Base-by-base conservation (phyloP, 2,329 filamentous ascomycete species). In the Eutypella sp. region DNA sequence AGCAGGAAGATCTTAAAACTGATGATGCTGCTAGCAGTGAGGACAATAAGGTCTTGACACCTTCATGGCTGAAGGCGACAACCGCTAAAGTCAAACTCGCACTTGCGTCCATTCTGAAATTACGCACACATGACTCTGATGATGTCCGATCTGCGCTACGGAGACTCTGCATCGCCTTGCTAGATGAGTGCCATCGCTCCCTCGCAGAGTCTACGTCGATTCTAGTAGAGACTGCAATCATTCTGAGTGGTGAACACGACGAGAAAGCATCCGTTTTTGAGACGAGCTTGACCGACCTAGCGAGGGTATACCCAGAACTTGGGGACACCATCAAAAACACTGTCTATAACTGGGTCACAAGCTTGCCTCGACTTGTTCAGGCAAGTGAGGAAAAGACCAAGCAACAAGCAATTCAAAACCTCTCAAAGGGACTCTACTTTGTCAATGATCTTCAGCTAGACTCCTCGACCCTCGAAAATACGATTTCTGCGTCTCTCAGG, bases 291-390 rank as follows among this genome's bases (percentile, higher is more conserved):
- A 73, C 73, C 23, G 76, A 83, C 49, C 69, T 95, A 22, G 70
- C 84, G 5, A 74, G 69, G 33, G 79, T 83, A 10, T 82, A 89
- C 54, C 67, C 75, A 2, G 70, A 78, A 41, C 72, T 91, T 2
- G 69, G 76, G 3, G 81, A 86, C 19, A 69, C 79, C 3, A 70
- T 92, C 22, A 87, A 88, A 55, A 78, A 75, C 23, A 85, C 80
- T 1, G 74, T 95, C 1, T 87, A 92, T 62, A 83, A 82, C 43
- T 96, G 91, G 90, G 78, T 91, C 20, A 80, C 81, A 2, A 84
- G 88, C 34, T 76, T 99, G 16, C 85, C 92, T 5, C 79, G 90
- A 15, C 67, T 89, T 13, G 91, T 96, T 82, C 89, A 92, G 62
- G 81, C 83, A 8, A 85, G 83, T 54, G 90, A 97, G 57, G 89